Evolutionary conservation across 108 stramenopile genomes (phyloP).

Genomic region (Cyclostephanos tholiformis): DNA sequence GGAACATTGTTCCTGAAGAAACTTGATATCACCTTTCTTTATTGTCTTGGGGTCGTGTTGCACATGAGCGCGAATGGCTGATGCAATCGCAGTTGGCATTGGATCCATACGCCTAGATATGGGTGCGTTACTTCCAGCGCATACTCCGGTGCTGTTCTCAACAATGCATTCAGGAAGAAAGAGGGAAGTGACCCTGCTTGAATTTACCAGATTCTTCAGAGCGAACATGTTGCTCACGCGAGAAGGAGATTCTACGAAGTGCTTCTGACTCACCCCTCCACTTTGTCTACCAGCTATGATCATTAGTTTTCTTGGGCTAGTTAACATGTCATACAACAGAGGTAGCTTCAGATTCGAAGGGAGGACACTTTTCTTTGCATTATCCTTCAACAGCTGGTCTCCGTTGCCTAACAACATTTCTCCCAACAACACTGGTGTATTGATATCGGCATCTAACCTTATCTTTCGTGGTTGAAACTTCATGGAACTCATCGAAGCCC

Average conservation of each 20-base stretch:
- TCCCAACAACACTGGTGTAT: background rate
- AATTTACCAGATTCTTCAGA: constrained; percentile 21
- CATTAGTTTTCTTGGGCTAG: background rate
- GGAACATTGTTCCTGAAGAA: constrained; percentile 12
- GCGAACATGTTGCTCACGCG: constrained; percentile 19
- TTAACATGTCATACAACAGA: constrained; percentile 8
- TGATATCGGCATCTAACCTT: constrained; percentile 12
- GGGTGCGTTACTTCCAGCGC: background rate
- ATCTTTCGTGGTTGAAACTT: constrained; percentile 25
- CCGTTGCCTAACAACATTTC: background rate
- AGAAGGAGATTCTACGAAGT: constrained; percentile 32
- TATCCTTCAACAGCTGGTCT: background rate
- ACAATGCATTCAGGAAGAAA: constrained; percentile 43
- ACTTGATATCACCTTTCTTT: background rate
- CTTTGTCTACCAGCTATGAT: background rate
- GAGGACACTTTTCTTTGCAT: background rate
- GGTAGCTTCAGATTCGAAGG: constrained; percentile 2
- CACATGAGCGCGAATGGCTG: constrained; percentile 21
- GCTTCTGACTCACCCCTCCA: constrained; percentile 5
- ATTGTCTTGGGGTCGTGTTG: background rate
- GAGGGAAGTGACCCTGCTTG: constrained; percentile 17
- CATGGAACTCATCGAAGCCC: background rate
- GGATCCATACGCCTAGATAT: background rate
- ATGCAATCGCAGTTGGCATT: background rate
- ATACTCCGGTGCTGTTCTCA: background rate